phyloP scores from a whole-genome alignment of 441 rosid genomes.

The Adansonia rubrostipa region DNA sequence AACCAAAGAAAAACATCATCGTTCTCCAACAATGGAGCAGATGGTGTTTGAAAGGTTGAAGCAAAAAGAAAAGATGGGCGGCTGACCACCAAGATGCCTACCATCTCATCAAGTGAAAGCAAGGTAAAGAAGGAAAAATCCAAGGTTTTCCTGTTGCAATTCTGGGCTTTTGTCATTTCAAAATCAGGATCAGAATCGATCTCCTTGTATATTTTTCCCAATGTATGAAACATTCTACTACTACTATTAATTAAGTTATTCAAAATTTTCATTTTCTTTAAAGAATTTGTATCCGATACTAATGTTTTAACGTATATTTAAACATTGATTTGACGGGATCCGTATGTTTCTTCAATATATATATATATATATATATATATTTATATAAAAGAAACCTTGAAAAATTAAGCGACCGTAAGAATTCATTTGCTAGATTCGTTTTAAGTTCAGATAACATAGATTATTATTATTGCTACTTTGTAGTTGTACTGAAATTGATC shows the following conservation, averaged over 20 bases:
- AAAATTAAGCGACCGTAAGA: no score
- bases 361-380: no score
- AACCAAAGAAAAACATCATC: neutral
- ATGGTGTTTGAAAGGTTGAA: neutral
- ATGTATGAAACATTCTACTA: conserved; percentile 6
- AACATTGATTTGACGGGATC: no score
- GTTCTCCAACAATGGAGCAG: neutral
- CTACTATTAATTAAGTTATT: neutral
- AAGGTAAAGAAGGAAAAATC: neutral
- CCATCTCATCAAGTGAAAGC: conserved; percentile 1
- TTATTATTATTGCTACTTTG: neutral
- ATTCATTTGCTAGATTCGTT: no score
- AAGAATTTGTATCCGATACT: neutral
- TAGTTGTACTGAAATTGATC: neutral
- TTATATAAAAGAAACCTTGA: no score
- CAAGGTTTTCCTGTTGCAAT: neutral
- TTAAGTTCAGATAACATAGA: no score
- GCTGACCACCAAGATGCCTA: neutral
- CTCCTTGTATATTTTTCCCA: conserved; percentile 9
- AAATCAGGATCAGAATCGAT: conserved; percentile 11
- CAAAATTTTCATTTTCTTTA: neutral
- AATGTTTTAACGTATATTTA: neutral
- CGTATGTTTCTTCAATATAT: no score
- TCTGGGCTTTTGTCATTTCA: neutral
- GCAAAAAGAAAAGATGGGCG: neutral